Evolutionary conservation across 1,139 yeast genomes (phyloP), one percentile per base, ranked within the genome.

Genomic region (Debaryomyces udenii): DNA sequence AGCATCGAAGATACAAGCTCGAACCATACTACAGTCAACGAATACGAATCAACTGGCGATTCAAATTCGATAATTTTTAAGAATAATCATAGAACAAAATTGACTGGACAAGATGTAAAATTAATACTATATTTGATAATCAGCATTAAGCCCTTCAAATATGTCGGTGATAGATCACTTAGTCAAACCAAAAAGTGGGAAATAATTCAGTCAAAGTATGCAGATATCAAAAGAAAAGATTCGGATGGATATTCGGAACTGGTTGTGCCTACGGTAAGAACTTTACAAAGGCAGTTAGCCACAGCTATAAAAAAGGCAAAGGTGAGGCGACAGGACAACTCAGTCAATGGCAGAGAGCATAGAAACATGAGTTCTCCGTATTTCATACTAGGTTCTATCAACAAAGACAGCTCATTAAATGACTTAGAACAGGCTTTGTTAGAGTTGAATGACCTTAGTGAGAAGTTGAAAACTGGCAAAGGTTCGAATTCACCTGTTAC

Each of bases 121-220:
- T 48, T 67, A 13, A 64, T 68, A 6, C 51, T 67, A 11, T 64
- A 55, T 40, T 52, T 67, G 31, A 66, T 66, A 9, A 55, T 62
- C 11, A 51, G 58, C 20, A 55, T 66, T 18, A 66, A 65, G 42
- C 74, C 74, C 3, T 68, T 68, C 48, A 67, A 67, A 42, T 67
- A 66, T 41, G 59, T 67, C 27, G 74, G 74, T 2, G 67, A 67
- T 44, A 51, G 68, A 23, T 51, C 60, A 6, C 44, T 62, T 18
- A 56, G 61, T 33, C 73, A 68, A 47, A 64, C 69, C 2, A 61
- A 57, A 38, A 68, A 67, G 44, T 68, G 74, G 74, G 66, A 62
- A 42, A 37, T 58, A 23, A 64, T 68, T 34, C 71, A 67, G 43
- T 48, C 46, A 10, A 51, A 49, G 36, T 66, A 57, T 39, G 55